Evolutionary conservation across 345 rosid species (phyloP).

Genomic region (Bruguiera sexangula): DNA sequence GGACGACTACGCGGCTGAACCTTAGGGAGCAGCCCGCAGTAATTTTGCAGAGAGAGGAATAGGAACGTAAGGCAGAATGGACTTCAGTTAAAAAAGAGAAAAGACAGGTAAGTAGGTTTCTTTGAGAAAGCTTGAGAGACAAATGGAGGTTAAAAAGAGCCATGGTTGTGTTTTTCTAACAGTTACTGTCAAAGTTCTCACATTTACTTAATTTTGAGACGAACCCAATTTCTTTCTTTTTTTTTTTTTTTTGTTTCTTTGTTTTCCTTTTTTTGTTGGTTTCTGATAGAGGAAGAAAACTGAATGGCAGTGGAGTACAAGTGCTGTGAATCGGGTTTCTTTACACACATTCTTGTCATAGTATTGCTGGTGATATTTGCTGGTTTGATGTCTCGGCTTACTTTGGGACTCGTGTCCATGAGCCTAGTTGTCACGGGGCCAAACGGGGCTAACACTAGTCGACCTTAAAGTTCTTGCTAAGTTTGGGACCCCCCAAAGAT

Average conservation of each 20-base stretch:
- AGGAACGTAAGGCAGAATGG: no score
- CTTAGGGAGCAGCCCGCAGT: no score
- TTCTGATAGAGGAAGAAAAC: not conserved
- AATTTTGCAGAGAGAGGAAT: no score
- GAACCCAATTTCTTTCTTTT: not conserved
- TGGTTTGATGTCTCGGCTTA: constrained; percentile 94
- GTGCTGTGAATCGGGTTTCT: constrained; percentile 64
- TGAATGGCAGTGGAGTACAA: constrained; percentile 61
- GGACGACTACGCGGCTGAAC: no score
- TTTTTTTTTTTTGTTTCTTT: not conserved
- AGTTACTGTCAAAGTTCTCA: not conserved
- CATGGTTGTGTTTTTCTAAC: constrained; percentile 11
- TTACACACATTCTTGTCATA: constrained; percentile 54
- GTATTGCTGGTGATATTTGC: constrained; percentile 69
- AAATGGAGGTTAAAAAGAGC: constrained; percentile 14
- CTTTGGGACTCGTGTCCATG: constrained; percentile 96
- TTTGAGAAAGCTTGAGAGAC: no score
- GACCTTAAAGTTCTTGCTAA: constrained; percentile 53
- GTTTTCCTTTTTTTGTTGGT: not conserved
- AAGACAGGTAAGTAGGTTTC: no score
- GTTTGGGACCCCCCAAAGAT: no score
- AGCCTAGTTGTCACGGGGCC: constrained; percentile 21
- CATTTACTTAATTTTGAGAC: not conserved
- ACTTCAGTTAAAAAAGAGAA: no score
- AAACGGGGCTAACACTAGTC: constrained; percentile 32